phyloP scores from a whole-genome alignment of 176 grass and related monocot species.

The Lolium multiflorum region DNA sequence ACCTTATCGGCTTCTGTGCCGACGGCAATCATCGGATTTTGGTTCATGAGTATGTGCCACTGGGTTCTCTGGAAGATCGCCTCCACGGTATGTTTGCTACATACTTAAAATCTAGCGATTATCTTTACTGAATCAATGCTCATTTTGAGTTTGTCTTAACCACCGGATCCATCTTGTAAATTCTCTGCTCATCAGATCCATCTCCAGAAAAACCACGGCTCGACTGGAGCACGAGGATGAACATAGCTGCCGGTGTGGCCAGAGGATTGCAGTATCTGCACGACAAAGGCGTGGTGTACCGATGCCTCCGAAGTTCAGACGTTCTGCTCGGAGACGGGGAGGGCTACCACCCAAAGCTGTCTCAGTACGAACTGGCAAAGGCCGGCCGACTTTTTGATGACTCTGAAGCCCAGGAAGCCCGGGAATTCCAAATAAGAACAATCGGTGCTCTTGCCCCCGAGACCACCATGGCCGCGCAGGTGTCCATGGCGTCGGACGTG shows the following conservation, averaged over 20 bases:
- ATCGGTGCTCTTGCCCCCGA: neutral
- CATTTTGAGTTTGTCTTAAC: neutral
- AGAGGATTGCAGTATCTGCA: neutral
- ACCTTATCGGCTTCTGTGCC: neutral
- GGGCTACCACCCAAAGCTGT: neutral
- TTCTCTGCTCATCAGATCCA: no score
- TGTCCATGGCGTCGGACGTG: neutral
- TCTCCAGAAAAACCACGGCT: neutral
- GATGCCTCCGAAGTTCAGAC: neutral
- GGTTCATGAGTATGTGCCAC: neutral
- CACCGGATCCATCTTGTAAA: neutral
- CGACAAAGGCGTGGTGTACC: neutral
- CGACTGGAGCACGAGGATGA: slow-evolving; percentile 2
- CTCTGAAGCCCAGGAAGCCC: no score
- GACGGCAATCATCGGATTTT: neutral
- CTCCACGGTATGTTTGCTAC: neutral
- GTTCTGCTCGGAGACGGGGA: neutral
- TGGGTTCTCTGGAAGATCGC: neutral
- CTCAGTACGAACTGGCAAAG: neutral
- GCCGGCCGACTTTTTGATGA: neutral
- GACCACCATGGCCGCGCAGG: neutral
- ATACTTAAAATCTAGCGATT: neutral
- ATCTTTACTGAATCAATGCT: no score
- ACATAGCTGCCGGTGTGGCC: neutral
- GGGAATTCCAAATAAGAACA: no score